Percentiles rank a stretch among this genome's conserved stretches.
phyloP scores from a whole-genome alignment of 768 basidiomycete species.

The Boletellus ananiceps region DNA sequence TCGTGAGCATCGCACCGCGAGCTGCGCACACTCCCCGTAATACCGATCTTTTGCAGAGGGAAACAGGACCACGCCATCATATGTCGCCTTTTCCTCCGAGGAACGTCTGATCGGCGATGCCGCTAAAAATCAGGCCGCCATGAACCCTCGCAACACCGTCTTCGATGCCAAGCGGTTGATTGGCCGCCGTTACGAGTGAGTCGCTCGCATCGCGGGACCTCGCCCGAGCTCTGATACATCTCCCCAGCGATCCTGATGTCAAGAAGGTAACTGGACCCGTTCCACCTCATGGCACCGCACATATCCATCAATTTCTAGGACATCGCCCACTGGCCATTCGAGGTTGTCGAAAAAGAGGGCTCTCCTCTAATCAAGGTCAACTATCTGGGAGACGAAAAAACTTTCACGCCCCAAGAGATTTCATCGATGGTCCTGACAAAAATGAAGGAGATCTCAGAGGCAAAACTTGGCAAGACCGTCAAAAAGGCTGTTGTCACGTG shows the following conservation, averaged over 20 bases:
- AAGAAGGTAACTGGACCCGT: slow-evolving; percentile 54
- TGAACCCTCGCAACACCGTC: slow-evolving; percentile 99
- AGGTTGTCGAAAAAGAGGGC: slow-evolving; percentile 94
- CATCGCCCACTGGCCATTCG: slow-evolving; percentile 96
- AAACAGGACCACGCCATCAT: slow-evolving; percentile 98
- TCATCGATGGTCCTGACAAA: slow-evolving; percentile 99
- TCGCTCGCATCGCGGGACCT: slow-evolving; percentile 7
- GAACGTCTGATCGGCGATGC: slow-evolving; percentile 99
- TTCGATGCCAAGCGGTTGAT: slow-evolving; percentile 99
- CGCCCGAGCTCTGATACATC: not conserved
- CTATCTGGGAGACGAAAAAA: slow-evolving; percentile 92
- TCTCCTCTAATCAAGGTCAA: slow-evolving; percentile 95
- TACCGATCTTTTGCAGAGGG: slow-evolving; percentile 58
- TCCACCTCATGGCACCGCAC: not conserved
- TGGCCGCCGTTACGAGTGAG: slow-evolving; percentile 92
- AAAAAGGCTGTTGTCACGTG: slow-evolving; percentile 99
- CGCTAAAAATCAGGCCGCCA: slow-evolving; percentile 97
- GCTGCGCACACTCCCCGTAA: not conserved
- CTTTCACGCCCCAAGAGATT: slow-evolving; percentile 97
- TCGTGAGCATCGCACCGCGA: slow-evolving; percentile 49
- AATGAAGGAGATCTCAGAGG: slow-evolving; percentile 99
- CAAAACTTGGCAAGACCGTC: slow-evolving; percentile 96
- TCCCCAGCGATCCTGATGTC: slow-evolving; percentile 81
- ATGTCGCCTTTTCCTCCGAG: slow-evolving; percentile 95
- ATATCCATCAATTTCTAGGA: slow-evolving; percentile 48